A percentile compares a stretch with the other conserved stretches of the same genome.
Conservation (phyloP, 257 asterid species). For the Sherardia arvensis region DNA sequence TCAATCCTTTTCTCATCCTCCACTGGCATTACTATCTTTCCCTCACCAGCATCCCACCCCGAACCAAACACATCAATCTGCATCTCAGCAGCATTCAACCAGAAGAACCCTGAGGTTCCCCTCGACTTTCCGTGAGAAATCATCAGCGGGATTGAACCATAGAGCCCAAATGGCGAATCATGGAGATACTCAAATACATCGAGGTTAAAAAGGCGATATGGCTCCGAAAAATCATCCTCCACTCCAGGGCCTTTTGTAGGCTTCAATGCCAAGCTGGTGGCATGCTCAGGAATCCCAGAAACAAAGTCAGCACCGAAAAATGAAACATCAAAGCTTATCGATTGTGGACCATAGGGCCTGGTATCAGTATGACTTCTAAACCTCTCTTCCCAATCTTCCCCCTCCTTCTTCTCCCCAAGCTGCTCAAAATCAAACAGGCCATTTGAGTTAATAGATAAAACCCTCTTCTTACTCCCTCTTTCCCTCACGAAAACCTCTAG, state of each 20-base stretch:
- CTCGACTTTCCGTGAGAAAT: conserved; percentile 73
- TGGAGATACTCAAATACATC: conserved; percentile 83
- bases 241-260: conserved; percentile 84
- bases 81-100: conserved; percentile 99
- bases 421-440: conserved; percentile 96
- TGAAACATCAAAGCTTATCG: conserved; percentile 90
- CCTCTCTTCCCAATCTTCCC: conserved; percentile 90
- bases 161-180: conserved; percentile 92
- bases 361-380: conserved; percentile 77
- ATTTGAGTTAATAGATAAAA: conserved; percentile 72
- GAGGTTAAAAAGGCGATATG: conserved; percentile 84
- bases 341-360: conserved; percentile 88
- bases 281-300: conserved; percentile 92
- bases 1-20: conserved; percentile 74
- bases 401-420: conserved; percentile 52
- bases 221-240: conserved; percentile 65
- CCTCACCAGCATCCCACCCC: conserved; percentile 63
- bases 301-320: conserved; percentile 90
- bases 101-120: conserved; percentile 93
- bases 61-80: conserved; percentile 87
- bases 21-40: conserved; percentile 52
- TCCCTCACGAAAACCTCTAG: conserved; percentile 90
- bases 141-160: conserved; percentile 89
- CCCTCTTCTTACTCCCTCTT: conserved; percentile 57
- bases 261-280: conserved; percentile 83